Conservation (phyloP, 495 filamentous ascomycete species). For the Penicillium desertorum region DNA sequence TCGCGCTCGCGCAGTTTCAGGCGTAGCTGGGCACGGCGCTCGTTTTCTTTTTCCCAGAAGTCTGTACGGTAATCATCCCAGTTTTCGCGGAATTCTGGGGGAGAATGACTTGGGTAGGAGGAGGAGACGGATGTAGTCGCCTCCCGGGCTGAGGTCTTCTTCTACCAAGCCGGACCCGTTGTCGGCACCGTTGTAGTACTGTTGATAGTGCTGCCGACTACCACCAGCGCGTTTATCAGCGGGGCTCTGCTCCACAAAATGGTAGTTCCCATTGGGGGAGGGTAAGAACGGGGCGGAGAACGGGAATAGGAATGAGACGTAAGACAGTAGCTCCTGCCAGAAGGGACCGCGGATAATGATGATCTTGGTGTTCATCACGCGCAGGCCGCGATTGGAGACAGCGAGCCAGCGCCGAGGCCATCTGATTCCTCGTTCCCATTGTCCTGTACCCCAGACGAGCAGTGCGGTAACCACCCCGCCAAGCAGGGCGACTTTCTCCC, state of each 20-base stretch:
- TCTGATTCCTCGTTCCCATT: conserved; percentile 90
- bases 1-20: conserved; percentile 64
- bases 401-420: conserved; percentile 92
- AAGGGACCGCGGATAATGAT: conserved; percentile 82
- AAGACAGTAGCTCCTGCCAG: conserved; percentile 72
- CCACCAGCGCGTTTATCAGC: conserved; percentile 42
- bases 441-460: conserved; percentile 88
- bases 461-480: conserved; percentile 79
- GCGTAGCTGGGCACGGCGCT: conserved; percentile 72
- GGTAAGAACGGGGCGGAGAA: conserved; percentile 66
- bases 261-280: conserved; percentile 61
- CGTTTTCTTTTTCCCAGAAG: conserved; percentile 97
- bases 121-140: conserved; percentile 86
- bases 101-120: conserved; percentile 93
- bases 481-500: conserved; percentile 82
- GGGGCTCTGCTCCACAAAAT: conserved; percentile 58
- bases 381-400: conserved; percentile 82
- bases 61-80: conserved; percentile 93
- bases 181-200: conserved; percentile 46
- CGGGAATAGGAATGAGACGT: conserved; percentile 72
- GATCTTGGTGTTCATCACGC: conserved; percentile 92
- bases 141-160: conserved; percentile 85
- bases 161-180: conserved; percentile 57
- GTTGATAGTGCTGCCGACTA: conserved; percentile 40
- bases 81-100: conserved; percentile 90